Conservation (phyloP, 768 basidiomycete species). For the Leccinum pellstonianum region DNA sequence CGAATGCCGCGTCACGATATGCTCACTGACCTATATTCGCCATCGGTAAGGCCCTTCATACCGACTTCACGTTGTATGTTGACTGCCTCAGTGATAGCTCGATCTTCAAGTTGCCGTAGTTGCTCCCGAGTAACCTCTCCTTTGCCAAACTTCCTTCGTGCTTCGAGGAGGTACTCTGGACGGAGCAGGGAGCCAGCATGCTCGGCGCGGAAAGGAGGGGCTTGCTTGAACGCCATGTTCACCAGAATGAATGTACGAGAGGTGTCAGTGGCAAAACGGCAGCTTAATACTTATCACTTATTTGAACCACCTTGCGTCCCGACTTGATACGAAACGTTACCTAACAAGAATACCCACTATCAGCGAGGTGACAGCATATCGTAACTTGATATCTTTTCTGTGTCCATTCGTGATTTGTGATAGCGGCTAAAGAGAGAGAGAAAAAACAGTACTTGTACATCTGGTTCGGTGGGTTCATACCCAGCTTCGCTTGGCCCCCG, state of each 20-base stretch:
- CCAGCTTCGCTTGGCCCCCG: too few species aligned
- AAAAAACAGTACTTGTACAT: too few species aligned
- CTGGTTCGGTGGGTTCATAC: too few species aligned
- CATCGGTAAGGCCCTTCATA: not conserved
- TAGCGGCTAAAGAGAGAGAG: too few species aligned
- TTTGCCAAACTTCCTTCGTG: slow-evolving; percentile 35
- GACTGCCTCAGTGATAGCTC: slow-evolving; percentile 37
- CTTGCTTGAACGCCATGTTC: slow-evolving; percentile 22
- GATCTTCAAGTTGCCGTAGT: slow-evolving; percentile 38
- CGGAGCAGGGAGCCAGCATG: slow-evolving; percentile 46
- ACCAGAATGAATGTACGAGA: not conserved
- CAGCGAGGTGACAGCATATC: too few species aligned
- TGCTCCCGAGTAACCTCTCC: slow-evolving; percentile 36
- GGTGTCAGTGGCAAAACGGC: too few species aligned
- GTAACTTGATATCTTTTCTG: too few species aligned
- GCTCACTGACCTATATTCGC: not conserved
- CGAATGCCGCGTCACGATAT: not conserved
- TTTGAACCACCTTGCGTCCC: too few species aligned
- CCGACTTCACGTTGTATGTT: slow-evolving; percentile 27
- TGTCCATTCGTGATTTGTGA: too few species aligned
- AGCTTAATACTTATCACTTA: too few species aligned
- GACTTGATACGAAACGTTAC: not conserved
- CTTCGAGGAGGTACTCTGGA: slow-evolving; percentile 38
- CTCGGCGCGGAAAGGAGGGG: slow-evolving; percentile 45
- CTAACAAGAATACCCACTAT: too few species aligned